A percentile compares a stretch with the other conserved stretches of the same genome.
Evolutionary conservation across 2,329 filamentous ascomycete species (phyloP).

Genomic region (Claviceps humidiphila): DNA sequence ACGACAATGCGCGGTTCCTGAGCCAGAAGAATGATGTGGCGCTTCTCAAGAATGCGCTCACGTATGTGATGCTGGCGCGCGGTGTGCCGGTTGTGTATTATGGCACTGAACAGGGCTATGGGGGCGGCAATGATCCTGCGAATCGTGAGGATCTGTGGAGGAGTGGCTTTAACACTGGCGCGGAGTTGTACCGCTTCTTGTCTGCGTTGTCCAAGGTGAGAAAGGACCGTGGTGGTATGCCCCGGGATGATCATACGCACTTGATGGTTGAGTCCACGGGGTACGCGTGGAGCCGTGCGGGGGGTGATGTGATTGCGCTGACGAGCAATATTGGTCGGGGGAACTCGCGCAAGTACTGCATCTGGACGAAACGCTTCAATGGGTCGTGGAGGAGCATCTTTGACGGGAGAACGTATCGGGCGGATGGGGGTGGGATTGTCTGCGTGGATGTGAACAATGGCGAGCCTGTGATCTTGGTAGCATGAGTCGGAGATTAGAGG

Average conservation of each 20-base stretch:
- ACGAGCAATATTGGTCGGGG: slow-evolving; percentile 30
- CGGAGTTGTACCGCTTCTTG: slow-evolving; percentile 34
- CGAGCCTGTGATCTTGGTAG: slow-evolving; percentile 23
- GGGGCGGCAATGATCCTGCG: slow-evolving; percentile 31
- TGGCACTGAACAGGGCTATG: slow-evolving; percentile 50
- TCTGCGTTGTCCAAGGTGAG: slow-evolving; percentile 29
- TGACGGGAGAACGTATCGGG: slow-evolving; percentile 19
- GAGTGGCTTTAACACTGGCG: slow-evolving; percentile 31
- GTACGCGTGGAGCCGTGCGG: slow-evolving; percentile 32
- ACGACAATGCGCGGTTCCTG: slow-evolving; percentile 42
- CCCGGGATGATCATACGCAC: slow-evolving; percentile 29
- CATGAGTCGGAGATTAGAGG: not conserved
- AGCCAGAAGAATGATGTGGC: slow-evolving; percentile 37
- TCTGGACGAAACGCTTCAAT: slow-evolving; percentile 24
- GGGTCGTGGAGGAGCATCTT: slow-evolving; percentile 28
- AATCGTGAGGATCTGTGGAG: slow-evolving; percentile 48
- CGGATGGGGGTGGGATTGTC: slow-evolving; percentile 26
- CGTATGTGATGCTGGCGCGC: slow-evolving; percentile 46
- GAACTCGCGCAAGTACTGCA: slow-evolving; percentile 26
- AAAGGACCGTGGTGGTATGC: slow-evolving; percentile 29
- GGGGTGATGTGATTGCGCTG: slow-evolving; percentile 29
- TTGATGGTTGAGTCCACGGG: slow-evolving; percentile 27
- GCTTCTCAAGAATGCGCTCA: slow-evolving; percentile 46
- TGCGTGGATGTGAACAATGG: slow-evolving; percentile 29
- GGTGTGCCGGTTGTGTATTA: slow-evolving; percentile 54